phyloP scores from a whole-genome alignment of 495 filamentous ascomycete genomes.

The Hypoxylon intermedium region DNA sequence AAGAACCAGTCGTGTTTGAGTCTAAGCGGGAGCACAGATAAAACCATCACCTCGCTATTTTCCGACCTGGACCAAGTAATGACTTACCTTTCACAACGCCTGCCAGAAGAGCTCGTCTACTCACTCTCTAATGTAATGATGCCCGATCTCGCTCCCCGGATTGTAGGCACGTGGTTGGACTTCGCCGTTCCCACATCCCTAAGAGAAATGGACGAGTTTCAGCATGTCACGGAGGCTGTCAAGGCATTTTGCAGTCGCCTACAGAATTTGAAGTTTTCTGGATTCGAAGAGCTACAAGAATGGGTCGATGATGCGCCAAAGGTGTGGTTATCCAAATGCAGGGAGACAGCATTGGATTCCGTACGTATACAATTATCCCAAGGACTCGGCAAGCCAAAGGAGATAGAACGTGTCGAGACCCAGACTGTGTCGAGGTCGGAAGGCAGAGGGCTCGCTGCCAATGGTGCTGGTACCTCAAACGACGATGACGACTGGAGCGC shows the following conservation, averaged over 20 bases:
- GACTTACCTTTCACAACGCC: slow-evolving; percentile 65
- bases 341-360: slow-evolving; percentile 74
- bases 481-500: slow-evolving; percentile 59
- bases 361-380: slow-evolving; percentile 71
- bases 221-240: slow-evolving; percentile 66
- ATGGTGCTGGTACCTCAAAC: slow-evolving; percentile 51
- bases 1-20: slow-evolving; percentile 41
- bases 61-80: slow-evolving; percentile 67
- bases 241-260: slow-evolving; percentile 68
- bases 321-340: slow-evolving; percentile 85
- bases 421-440: slow-evolving; percentile 75
- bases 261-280: slow-evolving; percentile 68
- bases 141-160: slow-evolving; percentile 66
- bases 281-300: slow-evolving; percentile 71
- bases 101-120: slow-evolving; percentile 68
- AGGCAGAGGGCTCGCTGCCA: slow-evolving; percentile 62
- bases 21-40: slow-evolving; percentile 45
- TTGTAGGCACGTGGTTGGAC: slow-evolving; percentile 77
- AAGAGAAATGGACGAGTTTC: slow-evolving; percentile 71
- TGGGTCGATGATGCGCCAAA: slow-evolving; percentile 82
- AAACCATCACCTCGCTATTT: slow-evolving; percentile 57
- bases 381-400: slow-evolving; percentile 66
- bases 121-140: slow-evolving; percentile 72
- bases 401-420: slow-evolving; percentile 85
- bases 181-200: slow-evolving; percentile 76